These are phyloP conservation scores for Thermothelomyces thermophilus DNA, from an alignment of 2,329 filamentous ascomycete species.

Conservation along the genomic window DNA sequence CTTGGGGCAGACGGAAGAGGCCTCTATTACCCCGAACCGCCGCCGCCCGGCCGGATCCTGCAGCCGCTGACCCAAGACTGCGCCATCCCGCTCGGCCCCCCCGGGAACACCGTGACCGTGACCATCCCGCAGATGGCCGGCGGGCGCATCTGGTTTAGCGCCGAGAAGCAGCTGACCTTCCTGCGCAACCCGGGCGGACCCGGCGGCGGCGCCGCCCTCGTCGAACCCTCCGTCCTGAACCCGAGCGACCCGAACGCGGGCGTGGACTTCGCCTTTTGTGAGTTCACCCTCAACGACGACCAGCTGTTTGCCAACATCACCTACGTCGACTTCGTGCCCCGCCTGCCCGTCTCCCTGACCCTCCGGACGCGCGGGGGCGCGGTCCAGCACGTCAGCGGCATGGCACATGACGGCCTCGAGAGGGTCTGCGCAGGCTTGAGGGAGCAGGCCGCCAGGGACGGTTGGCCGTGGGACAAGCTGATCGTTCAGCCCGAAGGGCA, in stretches of 20 bases:
- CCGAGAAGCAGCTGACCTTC: constrained; percentile 50
- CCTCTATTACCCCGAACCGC: constrained; percentile 51
- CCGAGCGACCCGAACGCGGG: constrained; percentile 48
- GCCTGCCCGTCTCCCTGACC: constrained; percentile 48
- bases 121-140: constrained; percentile 59
- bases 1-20: constrained; percentile 41
- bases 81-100: constrained; percentile 52
- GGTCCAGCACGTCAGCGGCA: constrained; percentile 49
- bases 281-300: constrained; percentile 52
- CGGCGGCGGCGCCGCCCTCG: constrained; percentile 44
- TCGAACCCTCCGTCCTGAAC: constrained; percentile 63
- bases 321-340: constrained; percentile 58
- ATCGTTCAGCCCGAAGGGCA: constrained; percentile 29
- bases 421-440: constrained; percentile 47
- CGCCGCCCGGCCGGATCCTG: constrained; percentile 35
- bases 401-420: constrained; percentile 50
- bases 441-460: constrained; percentile 50
- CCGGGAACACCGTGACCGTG: constrained; percentile 47
- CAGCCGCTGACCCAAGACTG: constrained; percentile 48
- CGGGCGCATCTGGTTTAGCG: constrained; percentile 57
- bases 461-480: constrained; percentile 55
- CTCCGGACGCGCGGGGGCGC: constrained; percentile 38
- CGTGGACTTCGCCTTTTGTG: constrained; percentile 51
- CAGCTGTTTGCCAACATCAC: constrained; percentile 59
- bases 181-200: constrained; percentile 53